Conservation (phyloP, 371 early-diverging fungal genomes). For the Apophysomyces trapeziformis region DNA sequence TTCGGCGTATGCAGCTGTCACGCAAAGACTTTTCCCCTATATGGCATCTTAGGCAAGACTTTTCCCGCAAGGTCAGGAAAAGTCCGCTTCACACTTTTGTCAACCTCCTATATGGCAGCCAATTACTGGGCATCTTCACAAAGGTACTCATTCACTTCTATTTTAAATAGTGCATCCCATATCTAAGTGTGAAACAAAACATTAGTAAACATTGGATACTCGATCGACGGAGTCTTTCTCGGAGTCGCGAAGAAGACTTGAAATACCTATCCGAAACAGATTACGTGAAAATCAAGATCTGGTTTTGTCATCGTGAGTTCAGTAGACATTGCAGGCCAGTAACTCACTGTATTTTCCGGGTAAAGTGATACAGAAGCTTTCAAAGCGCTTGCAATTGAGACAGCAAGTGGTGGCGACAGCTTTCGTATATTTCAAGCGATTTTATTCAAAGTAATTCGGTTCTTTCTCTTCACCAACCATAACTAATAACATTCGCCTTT, state of each 20-base stretch:
- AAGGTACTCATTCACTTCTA: constrained; percentile 41
- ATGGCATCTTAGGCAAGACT: too few species aligned
- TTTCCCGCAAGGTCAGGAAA: not conserved
- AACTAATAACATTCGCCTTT: not conserved
- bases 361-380: constrained; percentile 78
- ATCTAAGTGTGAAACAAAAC: not conserved
- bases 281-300: constrained; percentile 66
- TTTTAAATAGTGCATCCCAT: not conserved
- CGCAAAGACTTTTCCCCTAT: too few species aligned
- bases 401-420: constrained; percentile 90
- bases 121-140: constrained; percentile 81
- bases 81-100: not conserved
- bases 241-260: constrained; percentile 63
- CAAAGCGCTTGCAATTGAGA: constrained; percentile 71
- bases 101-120: constrained; percentile 61
- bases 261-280: constrained; percentile 60
- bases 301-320: constrained; percentile 67
- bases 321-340: not conserved
- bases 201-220: constrained; percentile 70
- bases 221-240: constrained; percentile 57
- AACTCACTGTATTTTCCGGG: not conserved
- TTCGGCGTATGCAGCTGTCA: too few species aligned
- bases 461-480: not conserved
- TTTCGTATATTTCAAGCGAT: constrained; percentile 86
- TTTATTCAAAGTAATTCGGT: constrained; percentile 76